Conservation (phyloP, 768 basidiomycete species). For the Cystobasidium tubakii region DNA sequence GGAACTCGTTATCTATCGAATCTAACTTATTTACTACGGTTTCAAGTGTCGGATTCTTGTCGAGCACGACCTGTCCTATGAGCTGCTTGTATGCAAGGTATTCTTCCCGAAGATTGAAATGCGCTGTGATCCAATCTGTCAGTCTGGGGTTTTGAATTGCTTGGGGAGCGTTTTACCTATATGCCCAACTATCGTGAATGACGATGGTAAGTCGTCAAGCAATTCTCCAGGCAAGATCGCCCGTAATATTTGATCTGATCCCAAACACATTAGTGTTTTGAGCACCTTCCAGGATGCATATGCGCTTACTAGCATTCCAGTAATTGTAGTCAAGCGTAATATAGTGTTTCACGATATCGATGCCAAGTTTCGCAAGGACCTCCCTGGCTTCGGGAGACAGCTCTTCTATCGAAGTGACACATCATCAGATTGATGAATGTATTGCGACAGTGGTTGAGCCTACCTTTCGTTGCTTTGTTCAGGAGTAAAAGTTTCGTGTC, state of each 20-base stretch:
- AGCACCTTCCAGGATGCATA: conserved; percentile 5
- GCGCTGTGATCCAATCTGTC: conserved; percentile 56
- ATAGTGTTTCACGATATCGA: conserved; percentile 55
- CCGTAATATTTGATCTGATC: conserved; percentile 74
- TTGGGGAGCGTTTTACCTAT: conserved; percentile 60
- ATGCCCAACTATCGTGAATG: conserved; percentile 84
- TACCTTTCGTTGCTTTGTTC: conserved; percentile 34
- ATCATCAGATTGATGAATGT: background rate
- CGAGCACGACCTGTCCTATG: conserved; percentile 86
- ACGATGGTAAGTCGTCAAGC: conserved; percentile 70
- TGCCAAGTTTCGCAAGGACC: conserved; percentile 58
- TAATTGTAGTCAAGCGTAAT: conserved; percentile 73
- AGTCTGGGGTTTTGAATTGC: background rate
- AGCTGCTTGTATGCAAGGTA: conserved; percentile 84
- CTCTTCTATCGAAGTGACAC: conserved; percentile 55
- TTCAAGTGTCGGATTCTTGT: conserved; percentile 79
- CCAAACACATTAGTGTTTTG: background rate
- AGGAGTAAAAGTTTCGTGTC: conserved; percentile 40
- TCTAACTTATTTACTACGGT: conserved; percentile 96
- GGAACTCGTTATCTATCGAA: conserved; percentile 73
- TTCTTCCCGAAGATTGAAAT: conserved; percentile 81
- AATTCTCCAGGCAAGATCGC: conserved; percentile 73
- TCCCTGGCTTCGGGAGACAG: conserved; percentile 58
- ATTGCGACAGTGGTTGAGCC: background rate
- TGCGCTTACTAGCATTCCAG: conserved; percentile 70